phyloP scores from a whole-genome alignment of 2,329 filamentous ascomycete genomes.

The Pestalotiopsis sp. region DNA sequence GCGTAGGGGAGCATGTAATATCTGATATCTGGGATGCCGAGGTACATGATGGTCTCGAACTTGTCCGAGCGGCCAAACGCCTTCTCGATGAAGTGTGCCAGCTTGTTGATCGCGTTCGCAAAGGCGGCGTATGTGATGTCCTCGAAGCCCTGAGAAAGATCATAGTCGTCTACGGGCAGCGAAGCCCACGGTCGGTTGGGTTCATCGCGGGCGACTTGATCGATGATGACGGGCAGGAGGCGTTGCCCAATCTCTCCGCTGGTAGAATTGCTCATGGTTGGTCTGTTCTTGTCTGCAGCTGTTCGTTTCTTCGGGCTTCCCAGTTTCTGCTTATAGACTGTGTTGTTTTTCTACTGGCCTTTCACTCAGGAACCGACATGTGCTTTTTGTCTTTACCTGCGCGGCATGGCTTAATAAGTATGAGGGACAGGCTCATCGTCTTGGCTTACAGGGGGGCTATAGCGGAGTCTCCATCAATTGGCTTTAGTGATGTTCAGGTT shows the following conservation, averaged over 20 bases:
- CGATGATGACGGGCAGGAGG: slow-evolving; percentile 22
- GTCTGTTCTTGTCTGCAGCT: neutral
- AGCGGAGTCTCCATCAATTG: neutral
- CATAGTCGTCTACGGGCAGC: slow-evolving; percentile 24
- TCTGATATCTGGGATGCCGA: slow-evolving; percentile 23
- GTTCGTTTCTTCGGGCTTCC: neutral
- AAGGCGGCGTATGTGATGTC: slow-evolving; percentile 21
- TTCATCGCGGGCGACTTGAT: slow-evolving; percentile 20
- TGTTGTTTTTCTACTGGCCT: neutral
- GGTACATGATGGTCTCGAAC: slow-evolving; percentile 23
- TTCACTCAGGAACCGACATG: neutral
- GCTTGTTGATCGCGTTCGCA: slow-evolving; percentile 24
- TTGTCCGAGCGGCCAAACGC: slow-evolving; percentile 18
- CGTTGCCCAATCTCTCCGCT: slow-evolving; percentile 17
- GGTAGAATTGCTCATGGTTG: neutral
- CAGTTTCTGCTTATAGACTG: neutral
- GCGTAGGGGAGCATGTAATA: slow-evolving; percentile 24
- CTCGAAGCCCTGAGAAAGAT: slow-evolving; percentile 23
- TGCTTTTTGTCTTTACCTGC: neutral
- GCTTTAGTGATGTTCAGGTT: neutral
- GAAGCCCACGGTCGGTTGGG: slow-evolving; percentile 23
- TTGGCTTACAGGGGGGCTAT: neutral
- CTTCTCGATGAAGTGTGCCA: slow-evolving; percentile 21
- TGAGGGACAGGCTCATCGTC: neutral
- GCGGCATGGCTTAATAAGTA: neutral